These are phyloP conservation scores for Eucalyptus rudis DNA, from an alignment of 345 rosid genomes.

Conservation along the genomic window DNA sequence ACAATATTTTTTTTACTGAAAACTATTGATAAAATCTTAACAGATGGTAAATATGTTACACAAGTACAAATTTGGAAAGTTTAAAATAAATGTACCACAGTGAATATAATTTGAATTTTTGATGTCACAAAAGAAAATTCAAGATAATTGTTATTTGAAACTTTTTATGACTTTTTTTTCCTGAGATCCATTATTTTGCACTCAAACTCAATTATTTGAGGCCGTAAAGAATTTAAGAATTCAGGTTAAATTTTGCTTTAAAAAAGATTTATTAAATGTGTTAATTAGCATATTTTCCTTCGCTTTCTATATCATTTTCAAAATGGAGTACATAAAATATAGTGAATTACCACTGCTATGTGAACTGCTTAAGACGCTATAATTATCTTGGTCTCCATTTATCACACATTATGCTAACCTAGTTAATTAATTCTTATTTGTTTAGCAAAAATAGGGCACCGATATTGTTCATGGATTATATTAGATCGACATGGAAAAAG, in stretches of 20 bases:
- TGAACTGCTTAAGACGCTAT: not conserved
- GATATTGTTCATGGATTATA: not conserved
- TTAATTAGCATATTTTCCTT: not conserved
- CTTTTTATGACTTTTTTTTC: not conserved
- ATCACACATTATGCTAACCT: not conserved
- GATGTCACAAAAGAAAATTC: no score
- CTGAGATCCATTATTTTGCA: not conserved
- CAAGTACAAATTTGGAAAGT: no score
- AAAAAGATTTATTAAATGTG: no score
- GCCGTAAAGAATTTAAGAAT: not conserved
- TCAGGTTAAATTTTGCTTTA: not conserved
- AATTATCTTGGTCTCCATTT: not conserved
- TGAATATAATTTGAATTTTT: no score
- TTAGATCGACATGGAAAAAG: not conserved
- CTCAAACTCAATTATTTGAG: not conserved
- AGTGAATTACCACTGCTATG: not conserved
- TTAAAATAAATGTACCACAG: fast-evolving
- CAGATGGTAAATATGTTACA: no score
- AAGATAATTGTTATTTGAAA: no score
- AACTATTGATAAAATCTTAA: no score
- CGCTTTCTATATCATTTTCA: not conserved
- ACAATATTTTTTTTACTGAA: no score
- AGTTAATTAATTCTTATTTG: not conserved
- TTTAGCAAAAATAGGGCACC: not conserved
- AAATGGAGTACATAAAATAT: not conserved